A percentile compares a stretch with the other conserved stretches of the same genome.
These are phyloP conservation scores for Botrytis cinerea DNA, from an alignment of 2,329 filamentous ascomycete genomes.

Conservation along the genomic window DNA sequence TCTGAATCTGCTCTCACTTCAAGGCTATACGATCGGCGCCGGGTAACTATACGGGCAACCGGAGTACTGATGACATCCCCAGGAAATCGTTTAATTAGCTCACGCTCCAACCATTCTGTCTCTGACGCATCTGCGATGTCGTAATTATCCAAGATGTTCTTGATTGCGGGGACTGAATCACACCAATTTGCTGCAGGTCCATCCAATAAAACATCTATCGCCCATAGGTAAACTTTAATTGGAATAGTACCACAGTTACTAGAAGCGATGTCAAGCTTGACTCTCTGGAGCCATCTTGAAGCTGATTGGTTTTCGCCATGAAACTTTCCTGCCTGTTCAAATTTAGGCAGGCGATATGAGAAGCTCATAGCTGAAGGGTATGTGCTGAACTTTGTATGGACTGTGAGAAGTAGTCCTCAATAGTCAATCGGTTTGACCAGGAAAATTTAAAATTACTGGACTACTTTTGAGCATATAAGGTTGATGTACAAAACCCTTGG, in stretches of 20 bases:
- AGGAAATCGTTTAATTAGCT: constrained; percentile 14
- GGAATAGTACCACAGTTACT: background rate
- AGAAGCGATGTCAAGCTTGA: constrained; percentile 9
- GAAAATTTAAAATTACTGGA: background rate
- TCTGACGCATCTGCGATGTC: background rate
- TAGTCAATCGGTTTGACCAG: background rate
- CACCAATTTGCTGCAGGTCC: constrained; percentile 16
- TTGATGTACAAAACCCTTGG: background rate
- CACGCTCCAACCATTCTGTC: constrained; percentile 10
- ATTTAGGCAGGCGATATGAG: background rate
- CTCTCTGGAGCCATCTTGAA: constrained; percentile 6
- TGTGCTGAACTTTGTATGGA: background rate
- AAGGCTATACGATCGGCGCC: background rate
- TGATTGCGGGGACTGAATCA: constrained; percentile 3
- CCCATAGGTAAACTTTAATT: background rate
- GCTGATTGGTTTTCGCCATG: background rate
- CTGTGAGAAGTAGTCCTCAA: background rate
- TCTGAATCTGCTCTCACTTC: background rate
- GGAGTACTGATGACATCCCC: background rate
- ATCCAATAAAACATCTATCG: background rate
- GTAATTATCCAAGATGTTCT: constrained; percentile 11
- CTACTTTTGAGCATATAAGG: background rate
- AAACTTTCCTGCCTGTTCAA: constrained; percentile 9
- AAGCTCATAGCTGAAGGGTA: background rate
- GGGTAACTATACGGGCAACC: background rate